Base-by-base conservation (phyloP, 2,329 filamentous ascomycete genomes). In the Ophiosphaerella herpotricha region DNA sequence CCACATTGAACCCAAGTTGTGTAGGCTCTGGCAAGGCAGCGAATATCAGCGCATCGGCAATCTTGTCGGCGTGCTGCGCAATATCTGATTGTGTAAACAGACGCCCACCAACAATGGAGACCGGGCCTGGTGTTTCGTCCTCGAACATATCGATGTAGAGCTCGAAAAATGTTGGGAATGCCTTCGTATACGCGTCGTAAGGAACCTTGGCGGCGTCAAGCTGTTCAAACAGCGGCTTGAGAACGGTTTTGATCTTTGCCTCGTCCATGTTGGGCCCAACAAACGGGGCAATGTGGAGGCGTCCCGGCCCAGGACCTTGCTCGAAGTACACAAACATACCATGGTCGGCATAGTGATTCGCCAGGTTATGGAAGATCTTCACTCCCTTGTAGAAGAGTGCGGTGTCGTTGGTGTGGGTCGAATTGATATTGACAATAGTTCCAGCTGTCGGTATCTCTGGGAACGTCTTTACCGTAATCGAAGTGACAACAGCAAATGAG, bases 301-400 rank as follows among this genome's bases (percentile, higher is more conserved):
- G 64, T 7, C 57, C 55, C 9, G 60, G 65, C 5, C 65, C 64
- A 18, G 54, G 55, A 5, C 58, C 57, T 4, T 62, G 43, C 39
- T 72, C 69, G 38, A 70, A 72, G 57, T 72, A 72, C 3, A 71
- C 68, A 39, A 72, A 72, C 57, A 72, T 68, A 11, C 67, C 67
- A 41, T 71, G 48, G 18, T 64, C 59, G 18, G 54, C 55, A 49
- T 69, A 68, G 52, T 67, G 66, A 43, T 72, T 72, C 5, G 69
- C 43, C 11, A 71, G 48, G 31, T 67, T 69, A 52, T 71, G 64
- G 60, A 72, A 72, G 39, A 69, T 70, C 13, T 44, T 53, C 43
- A 72, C 50, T 5, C 58, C 68, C 46, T 70, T 57, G 32, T 55
- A 54, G 44, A 71, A 67, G 8, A 69, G 46, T 6, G 47, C 57